Base-by-base conservation (phyloP, 169 alveolate genomes). In the Eimeria maxima region DNA sequence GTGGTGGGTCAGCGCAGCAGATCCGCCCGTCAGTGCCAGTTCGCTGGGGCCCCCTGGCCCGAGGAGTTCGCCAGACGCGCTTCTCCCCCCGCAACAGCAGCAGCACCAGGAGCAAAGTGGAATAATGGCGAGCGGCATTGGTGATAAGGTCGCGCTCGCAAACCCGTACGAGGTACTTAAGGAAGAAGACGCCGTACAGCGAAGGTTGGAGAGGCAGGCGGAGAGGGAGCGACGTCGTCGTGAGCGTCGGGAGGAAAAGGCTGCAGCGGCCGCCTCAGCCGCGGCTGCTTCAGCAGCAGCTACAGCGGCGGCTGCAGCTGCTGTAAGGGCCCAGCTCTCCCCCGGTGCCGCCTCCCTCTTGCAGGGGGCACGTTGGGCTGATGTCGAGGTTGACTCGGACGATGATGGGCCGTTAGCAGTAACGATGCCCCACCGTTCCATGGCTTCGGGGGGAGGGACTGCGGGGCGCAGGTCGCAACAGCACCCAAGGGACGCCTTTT, bases 91-190 rank as follows among this genome's bases (percentile, higher is more conserved):
- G 44, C 44, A 76, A 18, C 87, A 76, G 55, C 65, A 76, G 65
- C 38, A 76, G 87, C 60, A 76, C 33, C 92, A 84, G 42, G 38
- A 57, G 55, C n/a, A 33, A 45, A 33, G 5, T 24, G 50, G 80
- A 80, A 86, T 45, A 53, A 86, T 86, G 93, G 93, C 93, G 93
- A 86, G 93, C 93, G 93, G 93, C 78, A 60, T 60, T 29, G 93
- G 93, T 16, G 93, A 60, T 53, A 86, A 86, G 45, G 93, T 55
- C 63, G 93, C 93, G 27, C 93, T 86, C 93, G 93, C 78, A 33
- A 86, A 86, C 80, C 93, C 93, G 14, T 86, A 86, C 20, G 93
- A 86, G 93, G 93, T 86, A 42, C 78, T 86, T 13, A 86, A 86
- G 78, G 93, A 86, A 47, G 93, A 86, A 86, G 93, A 86, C 10